Base-by-base conservation (phyloP, 176 grass and related monocot genomes). In the Raddia distichophylla region DNA sequence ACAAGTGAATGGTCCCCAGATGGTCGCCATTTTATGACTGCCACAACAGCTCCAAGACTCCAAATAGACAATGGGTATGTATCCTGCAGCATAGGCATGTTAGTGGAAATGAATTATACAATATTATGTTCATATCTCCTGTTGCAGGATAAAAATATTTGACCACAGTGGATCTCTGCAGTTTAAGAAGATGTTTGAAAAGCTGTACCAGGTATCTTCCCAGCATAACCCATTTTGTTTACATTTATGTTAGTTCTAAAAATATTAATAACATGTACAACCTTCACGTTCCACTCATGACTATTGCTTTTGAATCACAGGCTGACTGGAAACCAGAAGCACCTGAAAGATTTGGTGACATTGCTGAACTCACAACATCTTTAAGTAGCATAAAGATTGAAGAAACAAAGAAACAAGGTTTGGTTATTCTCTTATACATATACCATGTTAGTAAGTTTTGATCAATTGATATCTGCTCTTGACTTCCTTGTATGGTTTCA, bases 1-100 rank as follows among this genome's bases (percentile, higher is more conserved):
- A 91, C 82, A 75, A 98, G 92, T 75, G 95, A 98, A 87, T 98
- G 95, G 95, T 95, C 92, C 46, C 90, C 95, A 55, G 79, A 98
- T 91, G 95, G 92, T 48, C 72, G 51, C 19, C 90, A 98, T 80
- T 98, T 98, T 90, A 90, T 98, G 95, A 93, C 92, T 82, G 92
- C 95, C 22, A 98, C 92, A 47, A 95, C 95, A 64, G 95, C 95
- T 75, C 95, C 95, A 49, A 95, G 95, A 42, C 91, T 98, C 40
- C 95, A 98, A 86, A 95, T 98, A 72, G 92, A 95, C 50, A 95
- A 95, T 64, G 82, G 92, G 92, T 98, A 93, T 78, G 27, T 82
- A 71, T 84, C 27, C 60, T 88, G 33, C 51, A 63, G 35, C 69
- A 82, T 77, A 62, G 58, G 17, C 59, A 49, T 64, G 66, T 62